Evolutionary conservation across 1,139 yeast genomes (phyloP).

Genomic region (Geotrichum australiense): DNA sequence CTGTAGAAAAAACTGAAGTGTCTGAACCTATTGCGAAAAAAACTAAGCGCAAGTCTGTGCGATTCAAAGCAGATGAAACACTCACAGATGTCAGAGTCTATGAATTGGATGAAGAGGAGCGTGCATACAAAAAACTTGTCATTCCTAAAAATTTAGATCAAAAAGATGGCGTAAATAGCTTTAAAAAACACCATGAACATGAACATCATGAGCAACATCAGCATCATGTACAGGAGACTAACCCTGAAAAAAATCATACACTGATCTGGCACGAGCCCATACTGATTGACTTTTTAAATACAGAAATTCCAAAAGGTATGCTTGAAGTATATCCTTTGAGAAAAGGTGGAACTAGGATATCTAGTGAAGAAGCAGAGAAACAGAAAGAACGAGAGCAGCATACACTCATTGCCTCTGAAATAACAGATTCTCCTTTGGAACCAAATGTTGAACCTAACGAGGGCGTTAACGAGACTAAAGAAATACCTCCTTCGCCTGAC

Average conservation of each 20-base stretch:
- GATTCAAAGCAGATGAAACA: slow-evolving; percentile 33
- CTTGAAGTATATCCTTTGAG: slow-evolving; percentile 23
- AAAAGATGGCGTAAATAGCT: neutral
- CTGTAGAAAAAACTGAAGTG: slow-evolving; percentile 4
- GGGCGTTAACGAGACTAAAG: slow-evolving; percentile 13
- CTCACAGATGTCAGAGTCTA: slow-evolving; percentile 39
- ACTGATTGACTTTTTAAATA: slow-evolving; percentile 23
- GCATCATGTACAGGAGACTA: too few species aligned
- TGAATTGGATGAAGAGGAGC: slow-evolving; percentile 41
- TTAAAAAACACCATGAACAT: slow-evolving; percentile 15
- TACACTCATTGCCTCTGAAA: slow-evolving; percentile 26
- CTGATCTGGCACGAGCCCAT: slow-evolving; percentile 31
- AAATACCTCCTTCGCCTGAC: slow-evolving; percentile 19
- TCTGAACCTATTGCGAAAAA: slow-evolving; percentile 16
- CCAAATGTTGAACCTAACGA: slow-evolving; percentile 21
- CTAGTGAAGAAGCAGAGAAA: slow-evolving; percentile 27
- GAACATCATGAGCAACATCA: slow-evolving; percentile 32
- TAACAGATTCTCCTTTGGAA: slow-evolving; percentile 30
- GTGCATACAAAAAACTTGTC: slow-evolving; percentile 33
- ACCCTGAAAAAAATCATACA: slow-evolving; percentile 27
- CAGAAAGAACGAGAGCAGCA: slow-evolving; percentile 29
- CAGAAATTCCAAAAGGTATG: slow-evolving; percentile 15
- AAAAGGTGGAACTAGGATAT: slow-evolving; percentile 29
- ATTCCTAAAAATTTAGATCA: slow-evolving; percentile 15
- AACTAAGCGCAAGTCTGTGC: slow-evolving; percentile 31